These are phyloP conservation scores for Craspedostauros australis DNA, from an alignment of 108 stramenopile genomes.

Conservation along the genomic window DNA sequence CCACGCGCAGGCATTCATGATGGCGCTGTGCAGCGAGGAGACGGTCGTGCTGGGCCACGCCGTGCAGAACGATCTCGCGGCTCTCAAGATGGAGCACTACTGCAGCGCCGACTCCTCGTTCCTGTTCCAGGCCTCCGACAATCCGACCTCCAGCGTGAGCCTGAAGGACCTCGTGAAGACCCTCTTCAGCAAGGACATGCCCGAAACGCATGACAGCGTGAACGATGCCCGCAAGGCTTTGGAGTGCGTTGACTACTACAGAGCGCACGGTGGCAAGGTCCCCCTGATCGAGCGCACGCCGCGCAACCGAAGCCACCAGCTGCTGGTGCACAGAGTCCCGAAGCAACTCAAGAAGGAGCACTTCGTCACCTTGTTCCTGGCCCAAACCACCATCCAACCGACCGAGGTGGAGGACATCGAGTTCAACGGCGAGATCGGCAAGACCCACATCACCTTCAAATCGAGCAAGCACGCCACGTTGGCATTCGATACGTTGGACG, in stretches of 20 bases:
- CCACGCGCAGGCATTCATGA: conserved; percentile 92
- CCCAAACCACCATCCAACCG: conserved; percentile 53
- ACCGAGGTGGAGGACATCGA: conserved; percentile 52
- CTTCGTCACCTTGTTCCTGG: conserved; percentile 63
- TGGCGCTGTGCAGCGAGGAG: conserved; percentile 82
- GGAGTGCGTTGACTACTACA: conserved; percentile 41
- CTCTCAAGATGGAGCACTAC: conserved; percentile 82
- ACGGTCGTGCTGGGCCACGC: conserved; percentile 94
- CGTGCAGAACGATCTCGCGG: conserved; percentile 85
- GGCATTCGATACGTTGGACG: conserved; percentile 63
- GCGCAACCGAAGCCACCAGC: conserved; percentile 22
- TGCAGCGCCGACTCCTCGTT: conserved; percentile 83
- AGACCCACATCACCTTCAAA: conserved; percentile 60
- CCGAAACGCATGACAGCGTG: conserved; percentile 79
- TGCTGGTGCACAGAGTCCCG: conserved; percentile 84
- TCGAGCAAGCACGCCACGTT: conserved; percentile 55
- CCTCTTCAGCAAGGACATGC: conserved; percentile 69
- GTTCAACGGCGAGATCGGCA: conserved; percentile 57
- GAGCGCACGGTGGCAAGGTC: conserved; percentile 50
- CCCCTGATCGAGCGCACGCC: conserved; percentile 47
- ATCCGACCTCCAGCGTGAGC: conserved; percentile 36
- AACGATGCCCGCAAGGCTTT: conserved; percentile 79
- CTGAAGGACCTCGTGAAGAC: conserved; percentile 64
- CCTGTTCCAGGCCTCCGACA: conserved; percentile 61
- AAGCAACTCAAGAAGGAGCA: conserved; percentile 33